These are phyloP conservation scores for Dryadomyces quercus-mongolicae DNA, from an alignment of 2,329 filamentous ascomycete genomes.

Conservation along the genomic window DNA sequence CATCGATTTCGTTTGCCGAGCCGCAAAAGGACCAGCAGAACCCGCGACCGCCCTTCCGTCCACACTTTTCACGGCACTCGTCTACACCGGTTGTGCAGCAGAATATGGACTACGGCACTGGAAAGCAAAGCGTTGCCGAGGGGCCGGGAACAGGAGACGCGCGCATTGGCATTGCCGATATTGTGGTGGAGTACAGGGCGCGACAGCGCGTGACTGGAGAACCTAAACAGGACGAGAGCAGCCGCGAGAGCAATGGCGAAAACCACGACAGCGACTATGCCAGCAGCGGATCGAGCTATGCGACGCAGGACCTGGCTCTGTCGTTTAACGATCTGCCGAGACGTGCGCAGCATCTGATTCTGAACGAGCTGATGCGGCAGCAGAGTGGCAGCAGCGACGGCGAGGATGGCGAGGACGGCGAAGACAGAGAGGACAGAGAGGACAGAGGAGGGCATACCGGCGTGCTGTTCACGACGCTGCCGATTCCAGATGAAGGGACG, in stretches of 20 bases:
- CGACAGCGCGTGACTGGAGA: neutral
- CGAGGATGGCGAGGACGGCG: neutral
- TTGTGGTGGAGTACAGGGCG: conserved; percentile 27
- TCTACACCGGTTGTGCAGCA: conserved; percentile 4
- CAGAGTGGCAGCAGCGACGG: conserved; percentile 33
- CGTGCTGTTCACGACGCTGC: conserved; percentile 72
- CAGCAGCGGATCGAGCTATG: conserved; percentile 9
- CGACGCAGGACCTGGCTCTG: conserved; percentile 37
- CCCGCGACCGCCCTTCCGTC: conserved; percentile 10
- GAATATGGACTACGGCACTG: neutral
- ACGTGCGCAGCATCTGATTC: conserved; percentile 71
- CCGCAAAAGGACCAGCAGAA: conserved; percentile 28
- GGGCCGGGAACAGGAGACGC: conserved; percentile 17
- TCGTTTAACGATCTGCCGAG: conserved; percentile 82
- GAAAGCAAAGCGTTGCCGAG: neutral
- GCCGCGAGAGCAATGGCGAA: neutral
- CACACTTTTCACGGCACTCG: conserved; percentile 5
- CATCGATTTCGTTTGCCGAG: conserved; percentile 48
- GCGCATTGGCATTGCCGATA: conserved; percentile 30
- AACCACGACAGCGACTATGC: neutral
- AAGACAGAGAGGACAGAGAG: neutral
- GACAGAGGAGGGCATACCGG: conserved; percentile 40
- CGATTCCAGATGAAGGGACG: conserved; percentile 68
- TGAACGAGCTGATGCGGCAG: conserved; percentile 70
- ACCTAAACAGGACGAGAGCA: neutral